Conservation (phyloP, 257 asterid genomes). For the Primulina huaijiensis region DNA sequence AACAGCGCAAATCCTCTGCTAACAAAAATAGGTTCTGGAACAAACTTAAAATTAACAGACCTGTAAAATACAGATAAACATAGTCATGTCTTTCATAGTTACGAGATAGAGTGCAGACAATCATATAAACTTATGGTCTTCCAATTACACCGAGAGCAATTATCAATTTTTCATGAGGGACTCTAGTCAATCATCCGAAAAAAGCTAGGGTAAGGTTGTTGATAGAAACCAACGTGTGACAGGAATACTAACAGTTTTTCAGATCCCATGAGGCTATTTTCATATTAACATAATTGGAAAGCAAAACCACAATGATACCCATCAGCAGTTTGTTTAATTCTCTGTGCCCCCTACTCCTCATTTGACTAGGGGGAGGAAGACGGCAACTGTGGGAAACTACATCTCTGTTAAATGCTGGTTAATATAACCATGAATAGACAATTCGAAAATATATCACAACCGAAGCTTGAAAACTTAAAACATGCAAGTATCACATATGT, state of each 20-base stretch:
- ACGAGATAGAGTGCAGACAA: not conserved
- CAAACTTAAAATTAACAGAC: constrained; percentile 56
- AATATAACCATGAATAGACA: not conserved
- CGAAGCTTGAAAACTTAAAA: not conserved
- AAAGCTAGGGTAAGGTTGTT: not conserved
- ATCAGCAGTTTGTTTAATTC: not conserved
- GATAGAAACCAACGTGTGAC: not conserved
- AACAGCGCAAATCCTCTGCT: constrained; percentile 34
- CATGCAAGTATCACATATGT: constrained; percentile 8
- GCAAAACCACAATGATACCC: too few species aligned
- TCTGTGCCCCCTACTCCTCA: not conserved
- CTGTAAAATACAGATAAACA: constrained; percentile 28
- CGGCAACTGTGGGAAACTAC: not conserved
- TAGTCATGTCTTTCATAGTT: not conserved
- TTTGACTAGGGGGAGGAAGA: not conserved
- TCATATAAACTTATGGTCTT: not conserved
- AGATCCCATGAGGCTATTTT: not conserved
- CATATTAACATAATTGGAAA: not conserved
- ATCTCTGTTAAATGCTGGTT: not conserved
- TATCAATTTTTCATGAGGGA: not conserved
- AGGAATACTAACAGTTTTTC: too few species aligned
- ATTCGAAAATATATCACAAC: not conserved
- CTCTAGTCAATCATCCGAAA: not conserved
- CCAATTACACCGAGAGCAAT: not conserved
- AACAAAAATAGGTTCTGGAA: constrained; percentile 23